phyloP scores from a whole-genome alignment of 148 eudicot species.

The Rhododendron ovatum region DNA sequence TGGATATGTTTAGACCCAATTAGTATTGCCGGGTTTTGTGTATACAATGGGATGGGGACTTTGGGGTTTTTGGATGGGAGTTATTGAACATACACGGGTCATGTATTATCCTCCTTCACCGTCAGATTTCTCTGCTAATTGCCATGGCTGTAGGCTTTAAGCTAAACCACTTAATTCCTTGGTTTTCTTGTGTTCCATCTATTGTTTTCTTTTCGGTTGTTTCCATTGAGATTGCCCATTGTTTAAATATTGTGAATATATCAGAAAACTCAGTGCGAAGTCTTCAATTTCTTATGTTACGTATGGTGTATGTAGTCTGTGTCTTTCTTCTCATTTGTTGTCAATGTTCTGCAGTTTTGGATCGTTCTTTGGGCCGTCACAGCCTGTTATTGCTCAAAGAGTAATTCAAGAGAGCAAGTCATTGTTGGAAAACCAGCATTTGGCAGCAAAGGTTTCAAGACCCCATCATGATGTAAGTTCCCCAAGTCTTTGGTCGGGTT shows the following conservation, averaged over 20 bases:
- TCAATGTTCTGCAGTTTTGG: slow-evolving; percentile 62
- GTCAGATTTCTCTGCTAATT: neutral
- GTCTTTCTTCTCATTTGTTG: neutral
- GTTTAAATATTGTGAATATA: neutral
- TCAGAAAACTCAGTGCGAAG: neutral
- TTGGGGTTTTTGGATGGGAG: neutral
- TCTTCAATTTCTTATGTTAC: neutral
- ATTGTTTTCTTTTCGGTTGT: neutral
- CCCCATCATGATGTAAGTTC: slow-evolving; percentile 47
- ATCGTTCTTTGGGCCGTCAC: slow-evolving; percentile 88
- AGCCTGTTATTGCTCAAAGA: slow-evolving; percentile 84
- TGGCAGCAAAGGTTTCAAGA: slow-evolving; percentile 49
- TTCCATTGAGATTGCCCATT: neutral
- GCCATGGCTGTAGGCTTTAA: neutral
- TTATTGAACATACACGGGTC: neutral
- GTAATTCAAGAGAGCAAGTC: slow-evolving; percentile 92
- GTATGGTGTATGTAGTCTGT: neutral
- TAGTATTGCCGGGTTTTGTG: neutral
- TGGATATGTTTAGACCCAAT: neutral
- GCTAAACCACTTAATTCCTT: neutral
- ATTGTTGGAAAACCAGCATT: slow-evolving; percentile 68
- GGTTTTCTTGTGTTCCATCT: neutral
- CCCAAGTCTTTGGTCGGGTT: neutral
- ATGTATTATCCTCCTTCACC: neutral
- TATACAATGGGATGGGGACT: neutral